Conservation (phyloP, 2,329 filamentous ascomycete genomes). For the Diaporthe sp. region DNA sequence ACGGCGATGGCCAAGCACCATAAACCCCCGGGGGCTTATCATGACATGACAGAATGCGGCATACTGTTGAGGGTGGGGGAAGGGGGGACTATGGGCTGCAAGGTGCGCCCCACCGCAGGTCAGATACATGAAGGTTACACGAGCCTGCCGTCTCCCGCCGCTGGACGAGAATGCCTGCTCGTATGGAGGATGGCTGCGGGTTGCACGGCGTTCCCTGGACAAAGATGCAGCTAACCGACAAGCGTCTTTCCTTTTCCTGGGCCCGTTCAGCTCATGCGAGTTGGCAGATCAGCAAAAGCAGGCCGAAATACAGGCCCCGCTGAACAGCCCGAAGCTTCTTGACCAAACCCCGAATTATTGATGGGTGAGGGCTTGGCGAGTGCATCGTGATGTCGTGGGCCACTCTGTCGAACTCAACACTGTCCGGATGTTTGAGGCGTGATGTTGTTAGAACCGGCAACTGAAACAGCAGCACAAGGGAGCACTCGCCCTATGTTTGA, state of each 20-base stretch:
- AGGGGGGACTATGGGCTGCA: conserved; percentile 15
- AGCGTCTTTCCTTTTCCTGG: conserved; percentile 27
- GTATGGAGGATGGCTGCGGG: conserved; percentile 26
- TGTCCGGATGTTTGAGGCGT: conserved; percentile 23
- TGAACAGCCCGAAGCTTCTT: conserved; percentile 1
- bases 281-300: conserved; percentile 28
- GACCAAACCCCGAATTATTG: conserved; percentile 6
- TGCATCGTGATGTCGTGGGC: neutral
- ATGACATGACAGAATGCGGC: neutral
- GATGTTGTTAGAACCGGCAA: conserved; percentile 26
- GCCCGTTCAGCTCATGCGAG: conserved; percentile 27
- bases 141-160: conserved; percentile 34
- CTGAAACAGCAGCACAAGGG: conserved; percentile 34
- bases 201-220: conserved; percentile 22
- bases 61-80: conserved; percentile 6
- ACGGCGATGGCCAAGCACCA: neutral
- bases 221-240: conserved; percentile 38
- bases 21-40: neutral
- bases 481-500: conserved; percentile 14
- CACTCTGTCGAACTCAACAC: neutral
- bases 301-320: neutral
- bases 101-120: conserved; percentile 35
- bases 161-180: conserved; percentile 38
- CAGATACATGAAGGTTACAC: conserved; percentile 37
- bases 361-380: neutral